phyloP scores from a whole-genome alignment of 495 filamentous ascomycete species.

The Penicillium simplicissimum region DNA sequence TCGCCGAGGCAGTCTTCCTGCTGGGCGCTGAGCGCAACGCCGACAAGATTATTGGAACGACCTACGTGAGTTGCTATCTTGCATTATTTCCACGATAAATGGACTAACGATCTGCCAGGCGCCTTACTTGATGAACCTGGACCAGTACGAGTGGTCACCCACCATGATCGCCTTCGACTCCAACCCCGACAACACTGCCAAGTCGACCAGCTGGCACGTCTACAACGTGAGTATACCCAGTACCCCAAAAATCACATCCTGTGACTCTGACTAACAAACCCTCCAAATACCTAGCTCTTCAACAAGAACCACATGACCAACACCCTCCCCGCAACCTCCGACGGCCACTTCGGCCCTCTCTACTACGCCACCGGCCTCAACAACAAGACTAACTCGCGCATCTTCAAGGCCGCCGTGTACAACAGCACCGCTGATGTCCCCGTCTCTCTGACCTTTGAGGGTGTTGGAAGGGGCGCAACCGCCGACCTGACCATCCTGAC shows the following conservation, averaged over 20 bases:
- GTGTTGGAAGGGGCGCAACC: slow-evolving; percentile 41
- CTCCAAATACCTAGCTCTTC: slow-evolving; percentile 41
- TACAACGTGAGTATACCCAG: slow-evolving; percentile 28
- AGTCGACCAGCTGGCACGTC: slow-evolving; percentile 45
- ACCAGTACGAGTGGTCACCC: slow-evolving; percentile 49
- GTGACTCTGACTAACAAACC: background rate
- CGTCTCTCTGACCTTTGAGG: slow-evolving; percentile 57
- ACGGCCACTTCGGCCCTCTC: slow-evolving; percentile 41
- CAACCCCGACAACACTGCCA: slow-evolving; percentile 40
- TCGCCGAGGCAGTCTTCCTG: slow-evolving; percentile 67
- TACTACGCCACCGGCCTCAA: slow-evolving; percentile 45
- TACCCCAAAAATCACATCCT: background rate
- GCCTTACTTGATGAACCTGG: slow-evolving; percentile 49
- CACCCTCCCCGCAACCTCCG: slow-evolving; percentile 45
- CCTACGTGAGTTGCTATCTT: slow-evolving; percentile 36
- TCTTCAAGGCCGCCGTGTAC: slow-evolving; percentile 67
- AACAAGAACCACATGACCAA: slow-evolving; percentile 41
- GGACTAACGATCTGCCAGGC: slow-evolving; percentile 34
- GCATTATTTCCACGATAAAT: background rate
- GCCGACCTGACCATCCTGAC: slow-evolving; percentile 61
- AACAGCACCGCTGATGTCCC: slow-evolving; percentile 55
- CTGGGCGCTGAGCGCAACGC: slow-evolving; percentile 67
- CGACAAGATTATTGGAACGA: slow-evolving; percentile 47
- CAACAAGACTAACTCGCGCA: slow-evolving; percentile 35
- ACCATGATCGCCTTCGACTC: slow-evolving; percentile 49